phyloP scores from a whole-genome alignment of 495 filamentous ascomycete species.

The Daldinia caldariorum region DNA sequence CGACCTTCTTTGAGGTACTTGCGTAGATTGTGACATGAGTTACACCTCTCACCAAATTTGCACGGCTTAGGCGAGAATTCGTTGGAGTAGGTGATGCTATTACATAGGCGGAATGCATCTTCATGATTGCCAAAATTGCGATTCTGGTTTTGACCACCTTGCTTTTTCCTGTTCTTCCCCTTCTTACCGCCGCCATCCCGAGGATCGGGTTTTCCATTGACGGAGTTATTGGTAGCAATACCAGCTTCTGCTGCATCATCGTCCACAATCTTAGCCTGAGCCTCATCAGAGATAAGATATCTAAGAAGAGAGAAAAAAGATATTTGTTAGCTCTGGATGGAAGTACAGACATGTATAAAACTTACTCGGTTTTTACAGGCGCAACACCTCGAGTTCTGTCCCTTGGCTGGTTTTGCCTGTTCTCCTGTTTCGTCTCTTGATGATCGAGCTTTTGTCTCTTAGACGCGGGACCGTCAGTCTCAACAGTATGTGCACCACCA shows the following conservation, averaged over 20 bases:
- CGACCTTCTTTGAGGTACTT: constrained; percentile 86
- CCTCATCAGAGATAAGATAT: constrained; percentile 63
- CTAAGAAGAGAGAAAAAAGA: constrained; percentile 48
- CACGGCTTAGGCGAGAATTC: constrained; percentile 83
- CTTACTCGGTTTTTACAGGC: constrained; percentile 85
- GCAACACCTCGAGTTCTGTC: constrained; percentile 74
- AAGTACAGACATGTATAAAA: constrained; percentile 13
- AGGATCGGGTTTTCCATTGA: constrained; percentile 47
- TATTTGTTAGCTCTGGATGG: constrained; percentile 32
- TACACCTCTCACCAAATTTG: constrained; percentile 79
- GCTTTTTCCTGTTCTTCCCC: constrained; percentile 68
- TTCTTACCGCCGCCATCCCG: constrained; percentile 55
- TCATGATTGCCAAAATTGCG: constrained; percentile 83
- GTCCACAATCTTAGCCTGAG: constrained; percentile 52
- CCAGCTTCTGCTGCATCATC: constrained; percentile 77
- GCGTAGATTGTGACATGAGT: constrained; percentile 81
- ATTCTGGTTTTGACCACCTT: constrained; percentile 85
- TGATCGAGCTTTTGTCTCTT: constrained; percentile 47
- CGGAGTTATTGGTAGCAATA: constrained; percentile 57
- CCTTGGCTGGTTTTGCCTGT: constrained; percentile 41
- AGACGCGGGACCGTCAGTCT: constrained; percentile 41
- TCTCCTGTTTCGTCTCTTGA: constrained; percentile 45
- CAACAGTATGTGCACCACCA: constrained; percentile 15
- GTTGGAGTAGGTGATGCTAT: constrained; percentile 67
- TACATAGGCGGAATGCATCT: constrained; percentile 82